Conservation (phyloP, 2,329 filamentous ascomycete species). For the Aspergillus pseudoviridinutans region DNA sequence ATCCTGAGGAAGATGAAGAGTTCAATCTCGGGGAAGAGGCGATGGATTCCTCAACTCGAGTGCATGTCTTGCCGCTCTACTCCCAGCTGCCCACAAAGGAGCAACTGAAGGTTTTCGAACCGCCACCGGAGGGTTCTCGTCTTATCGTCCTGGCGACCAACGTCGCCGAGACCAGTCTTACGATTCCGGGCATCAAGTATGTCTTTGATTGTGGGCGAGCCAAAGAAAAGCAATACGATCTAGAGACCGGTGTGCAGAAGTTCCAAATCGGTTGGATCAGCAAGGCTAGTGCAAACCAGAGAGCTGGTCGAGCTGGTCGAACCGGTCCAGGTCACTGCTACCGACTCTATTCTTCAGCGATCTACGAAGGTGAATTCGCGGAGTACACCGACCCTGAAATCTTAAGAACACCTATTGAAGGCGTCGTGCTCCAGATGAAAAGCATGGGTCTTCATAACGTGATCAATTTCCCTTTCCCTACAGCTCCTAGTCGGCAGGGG, state of each 20-base stretch:
- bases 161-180: conserved; percentile 94
- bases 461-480: conserved; percentile 93
- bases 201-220: conserved; percentile 92
- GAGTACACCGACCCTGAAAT: conserved; percentile 87
- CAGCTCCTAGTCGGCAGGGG: conserved; percentile 72
- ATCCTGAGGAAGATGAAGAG: conserved; percentile 60
- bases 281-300: conserved; percentile 90
- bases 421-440: conserved; percentile 88
- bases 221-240: conserved; percentile 87
- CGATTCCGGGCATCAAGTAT: conserved; percentile 90
- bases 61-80: conserved; percentile 90
- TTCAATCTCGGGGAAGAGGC: conserved; percentile 64
- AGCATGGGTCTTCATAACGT: conserved; percentile 88
- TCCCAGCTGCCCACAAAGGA: conserved; percentile 87
- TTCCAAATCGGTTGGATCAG: conserved; percentile 97
- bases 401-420: conserved; percentile 85
- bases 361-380: conserved; percentile 81
- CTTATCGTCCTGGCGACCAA: conserved; percentile 92
- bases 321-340: conserved; percentile 97
- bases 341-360: conserved; percentile 85
- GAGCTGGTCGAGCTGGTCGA: conserved; percentile 88
- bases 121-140: conserved; percentile 74
- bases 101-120: conserved; percentile 85
- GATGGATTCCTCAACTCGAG: conserved; percentile 58
- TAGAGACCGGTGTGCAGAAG: conserved; percentile 85